Evolutionary conservation across 345 rosid species (phyloP).

Genomic region (Populus deltoides): DNA sequence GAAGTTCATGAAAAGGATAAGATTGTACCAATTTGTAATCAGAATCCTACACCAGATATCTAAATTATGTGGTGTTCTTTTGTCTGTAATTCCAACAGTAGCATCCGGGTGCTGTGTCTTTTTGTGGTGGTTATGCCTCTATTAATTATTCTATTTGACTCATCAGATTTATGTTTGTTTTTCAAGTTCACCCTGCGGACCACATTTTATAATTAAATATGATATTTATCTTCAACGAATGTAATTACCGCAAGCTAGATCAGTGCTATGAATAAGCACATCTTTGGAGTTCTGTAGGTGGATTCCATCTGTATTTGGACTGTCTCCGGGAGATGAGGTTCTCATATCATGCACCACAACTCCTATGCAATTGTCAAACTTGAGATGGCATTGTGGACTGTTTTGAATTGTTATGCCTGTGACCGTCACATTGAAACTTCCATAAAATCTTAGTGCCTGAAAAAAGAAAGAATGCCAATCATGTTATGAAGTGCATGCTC

Average conservation of each 20-base stretch:
- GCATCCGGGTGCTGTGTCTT: conserved; percentile 9
- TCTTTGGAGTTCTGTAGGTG: conserved; percentile 86
- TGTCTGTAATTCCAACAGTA: conserved; percentile 1
- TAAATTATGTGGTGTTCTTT: conserved; percentile 4
- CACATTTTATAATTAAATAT: conserved; percentile 7
- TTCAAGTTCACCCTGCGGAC: conserved; percentile 18
- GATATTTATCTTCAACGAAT: conserved; percentile 5
- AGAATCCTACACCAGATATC: conserved; percentile 16
- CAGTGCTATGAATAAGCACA: conserved; percentile 62
- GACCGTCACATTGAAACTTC: conserved; percentile 83
- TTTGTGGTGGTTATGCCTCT: conserved; percentile 5
- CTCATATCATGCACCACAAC: conserved; percentile 72
- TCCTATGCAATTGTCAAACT: conserved; percentile 84
- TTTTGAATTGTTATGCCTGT: conserved; percentile 84
- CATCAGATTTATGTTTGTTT: conserved; percentile 14
- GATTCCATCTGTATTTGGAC: conserved; percentile 98
- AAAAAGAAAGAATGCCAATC: conserved; percentile 8
- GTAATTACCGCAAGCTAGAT: conserved; percentile 76
- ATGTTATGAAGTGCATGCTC: conserved; percentile 13
- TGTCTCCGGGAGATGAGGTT: conserved; percentile 76
- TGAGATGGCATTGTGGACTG: conserved; percentile 98
- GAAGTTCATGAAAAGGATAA: conserved; percentile 28
- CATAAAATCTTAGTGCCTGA: conserved; percentile 93
- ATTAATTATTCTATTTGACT: conserved; percentile 10
- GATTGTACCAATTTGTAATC: conserved; percentile 23